Conservation (phyloP, 306 rosid genomes). For the Pterocarpus santalinus region DNA sequence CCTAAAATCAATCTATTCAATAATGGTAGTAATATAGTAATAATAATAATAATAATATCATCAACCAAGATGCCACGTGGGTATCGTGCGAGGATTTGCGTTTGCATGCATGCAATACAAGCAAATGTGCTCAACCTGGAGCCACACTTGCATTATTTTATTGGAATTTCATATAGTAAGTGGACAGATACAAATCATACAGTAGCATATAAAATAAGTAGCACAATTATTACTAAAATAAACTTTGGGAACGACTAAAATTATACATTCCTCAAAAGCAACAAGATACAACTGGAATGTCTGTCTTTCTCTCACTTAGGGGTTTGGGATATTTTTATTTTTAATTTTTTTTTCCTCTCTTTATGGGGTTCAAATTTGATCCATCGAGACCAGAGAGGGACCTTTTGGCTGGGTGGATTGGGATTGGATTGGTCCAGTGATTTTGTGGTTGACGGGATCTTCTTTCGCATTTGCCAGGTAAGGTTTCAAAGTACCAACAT, state of each 20-base stretch:
- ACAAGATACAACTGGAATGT: constrained; percentile 96
- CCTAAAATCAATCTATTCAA: constrained; percentile 36
- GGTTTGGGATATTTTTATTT: constrained; percentile 50
- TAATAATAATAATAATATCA: constrained; percentile 24
- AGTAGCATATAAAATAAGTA: constrained; percentile 36
- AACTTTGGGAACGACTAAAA: constrained; percentile 67
- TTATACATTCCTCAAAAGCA: constrained; percentile 91
- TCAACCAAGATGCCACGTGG: constrained; percentile 77
- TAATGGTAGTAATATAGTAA: not conserved
- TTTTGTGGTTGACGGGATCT: constrained; percentile 72
- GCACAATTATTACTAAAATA: constrained; percentile 50
- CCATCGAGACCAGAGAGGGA: constrained; percentile 38
- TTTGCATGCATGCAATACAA: constrained; percentile 70
- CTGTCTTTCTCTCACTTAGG: constrained; percentile 66
- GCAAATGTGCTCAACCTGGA: constrained; percentile 45
- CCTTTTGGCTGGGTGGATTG: constrained; percentile 53
- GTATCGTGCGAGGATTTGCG: constrained; percentile 54
- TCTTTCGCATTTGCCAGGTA: constrained; percentile 50
- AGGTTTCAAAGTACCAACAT: constrained; percentile 54
- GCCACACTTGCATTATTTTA: too few relatives aligned
- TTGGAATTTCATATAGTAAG: not conserved
- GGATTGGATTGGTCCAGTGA: constrained; percentile 72
- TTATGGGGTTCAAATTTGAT: constrained; percentile 40
- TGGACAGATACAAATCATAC: not conserved
- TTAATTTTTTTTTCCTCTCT: not conserved